phyloP scores from a whole-genome alignment of 2,329 filamentous ascomycete genomes.

The Colletotrichum sp. region DNA sequence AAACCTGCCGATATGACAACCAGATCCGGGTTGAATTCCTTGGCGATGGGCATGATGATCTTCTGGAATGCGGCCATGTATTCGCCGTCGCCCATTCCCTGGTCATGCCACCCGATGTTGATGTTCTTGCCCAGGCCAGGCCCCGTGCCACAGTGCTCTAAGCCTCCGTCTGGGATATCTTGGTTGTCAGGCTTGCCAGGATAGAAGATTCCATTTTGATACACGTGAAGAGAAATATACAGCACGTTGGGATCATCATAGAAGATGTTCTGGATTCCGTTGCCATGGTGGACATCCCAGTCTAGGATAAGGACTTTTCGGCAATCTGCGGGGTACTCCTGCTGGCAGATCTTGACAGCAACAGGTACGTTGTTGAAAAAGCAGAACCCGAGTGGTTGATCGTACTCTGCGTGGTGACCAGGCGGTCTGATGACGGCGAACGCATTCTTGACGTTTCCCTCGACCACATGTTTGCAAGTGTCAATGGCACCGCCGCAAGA shows the following conservation, averaged over 20 bases:
- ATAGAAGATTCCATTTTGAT: conserved; percentile 84
- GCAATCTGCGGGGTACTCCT: conserved; percentile 78
- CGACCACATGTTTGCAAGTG: conserved; percentile 89
- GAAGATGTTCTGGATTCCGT: conserved; percentile 95
- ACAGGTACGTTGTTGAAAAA: conserved; percentile 98
- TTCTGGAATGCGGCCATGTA: conserved; percentile 97
- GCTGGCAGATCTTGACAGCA: conserved; percentile 86
- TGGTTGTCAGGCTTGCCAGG: conserved; percentile 68
- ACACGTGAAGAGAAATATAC: conserved; percentile 94
- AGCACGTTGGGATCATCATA: conserved; percentile 94
- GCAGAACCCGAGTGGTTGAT: conserved; percentile 91
- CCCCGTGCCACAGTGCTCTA: conserved; percentile 63
- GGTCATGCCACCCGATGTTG: conserved; percentile 71
- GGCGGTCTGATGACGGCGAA: conserved; percentile 95
- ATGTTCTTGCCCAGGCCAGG: conserved; percentile 65
- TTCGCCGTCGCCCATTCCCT: conserved; percentile 93
- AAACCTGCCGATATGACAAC: conserved; percentile 97
- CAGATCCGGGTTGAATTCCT: conserved; percentile 91
- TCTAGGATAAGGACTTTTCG: conserved; percentile 92
- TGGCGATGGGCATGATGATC: conserved; percentile 94
- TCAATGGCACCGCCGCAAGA: conserved; percentile 95
- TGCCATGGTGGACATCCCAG: conserved; percentile 85
- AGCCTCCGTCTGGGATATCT: conserved; percentile 63
- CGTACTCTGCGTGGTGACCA: conserved; percentile 90
- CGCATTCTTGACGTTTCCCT: conserved; percentile 85